Percentiles rank a stretch among this genome's conserved stretches.
Evolutionary conservation across 2,329 filamentous ascomycete species (phyloP).

Genomic region (Phyllosticta paracitricarpa): DNA sequence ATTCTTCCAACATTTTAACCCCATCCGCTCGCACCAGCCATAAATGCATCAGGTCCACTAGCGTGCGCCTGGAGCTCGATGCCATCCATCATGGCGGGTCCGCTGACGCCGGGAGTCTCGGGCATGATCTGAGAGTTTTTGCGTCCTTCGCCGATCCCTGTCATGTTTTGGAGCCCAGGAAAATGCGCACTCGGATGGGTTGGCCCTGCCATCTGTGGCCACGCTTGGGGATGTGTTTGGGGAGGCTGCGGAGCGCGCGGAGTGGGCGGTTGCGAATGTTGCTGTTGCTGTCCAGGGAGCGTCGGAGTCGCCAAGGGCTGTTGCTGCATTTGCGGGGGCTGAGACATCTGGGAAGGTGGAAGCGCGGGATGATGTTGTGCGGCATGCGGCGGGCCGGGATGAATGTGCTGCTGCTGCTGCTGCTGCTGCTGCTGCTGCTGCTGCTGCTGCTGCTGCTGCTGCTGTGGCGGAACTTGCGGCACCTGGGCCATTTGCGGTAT

Average conservation of each 20-base stretch:
- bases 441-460: slow-evolving; percentile 4
- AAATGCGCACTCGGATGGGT: slow-evolving; percentile 2
- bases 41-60: slow-evolving; percentile 2
- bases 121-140: slow-evolving; percentile 5
- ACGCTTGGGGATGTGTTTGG: not conserved
- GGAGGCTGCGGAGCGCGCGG: slow-evolving; percentile 1
- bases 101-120: not conserved
- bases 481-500: not conserved
- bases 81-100: slow-evolving; percentile 3
- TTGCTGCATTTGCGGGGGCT: slow-evolving; percentile 5
- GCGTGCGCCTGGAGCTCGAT: slow-evolving; percentile 6
- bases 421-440: slow-evolving; percentile 3
- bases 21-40: slow-evolving; percentile 1
- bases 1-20: not conserved
- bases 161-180: slow-evolving; percentile 3
- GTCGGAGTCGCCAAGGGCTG: slow-evolving; percentile 3
- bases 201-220: slow-evolving; percentile 3
- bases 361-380: not conserved
- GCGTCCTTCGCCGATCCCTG: not conserved
- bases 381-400: not conserved
- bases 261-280: slow-evolving; percentile 5
- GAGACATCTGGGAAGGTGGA: slow-evolving; percentile 3
- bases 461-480: not conserved
- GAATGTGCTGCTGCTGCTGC: slow-evolving; percentile 1
- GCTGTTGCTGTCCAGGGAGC: slow-evolving; percentile 6